Conservation (phyloP, 176 grass and related monocot species). For the Oryza meyeriana region DNA sequence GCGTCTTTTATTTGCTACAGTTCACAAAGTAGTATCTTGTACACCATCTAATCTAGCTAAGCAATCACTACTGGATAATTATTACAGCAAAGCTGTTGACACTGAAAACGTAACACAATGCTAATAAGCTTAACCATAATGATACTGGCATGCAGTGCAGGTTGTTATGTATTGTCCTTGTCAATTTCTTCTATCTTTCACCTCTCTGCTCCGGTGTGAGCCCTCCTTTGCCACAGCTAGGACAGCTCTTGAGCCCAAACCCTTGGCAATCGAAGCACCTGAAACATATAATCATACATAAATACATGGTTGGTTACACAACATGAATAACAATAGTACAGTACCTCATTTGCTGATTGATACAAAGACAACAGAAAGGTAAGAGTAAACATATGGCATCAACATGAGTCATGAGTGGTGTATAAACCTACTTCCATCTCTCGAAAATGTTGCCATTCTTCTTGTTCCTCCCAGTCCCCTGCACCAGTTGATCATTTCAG, state of each 20-base stretch:
- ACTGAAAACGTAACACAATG: no score
- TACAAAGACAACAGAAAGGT: neutral
- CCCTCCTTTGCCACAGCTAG: conserved; percentile 72
- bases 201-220: conserved; percentile 89
- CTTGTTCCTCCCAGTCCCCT: conserved; percentile 96
- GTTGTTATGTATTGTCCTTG: neutral
- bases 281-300: neutral
- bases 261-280: conserved; percentile 95
- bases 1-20: neutral
- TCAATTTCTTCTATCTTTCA: conserved; percentile 47
- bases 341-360: neutral
- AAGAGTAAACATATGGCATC: neutral
- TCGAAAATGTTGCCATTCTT: conserved; percentile 98
- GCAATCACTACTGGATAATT: neutral
- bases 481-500: neutral
- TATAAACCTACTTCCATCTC: conserved; percentile 80
- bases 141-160: neutral
- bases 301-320: neutral
- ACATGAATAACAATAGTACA: no score
- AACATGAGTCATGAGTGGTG: no score
- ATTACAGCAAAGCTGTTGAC: no score
- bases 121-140: neutral
- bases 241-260: conserved; percentile 82
- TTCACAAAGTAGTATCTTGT: neutral
- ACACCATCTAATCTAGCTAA: neutral